Percentiles rank a stretch among this genome's conserved stretches.
Evolutionary conservation across 257 asterid species (phyloP).

Genomic region (Knoxia roxburghii): DNA sequence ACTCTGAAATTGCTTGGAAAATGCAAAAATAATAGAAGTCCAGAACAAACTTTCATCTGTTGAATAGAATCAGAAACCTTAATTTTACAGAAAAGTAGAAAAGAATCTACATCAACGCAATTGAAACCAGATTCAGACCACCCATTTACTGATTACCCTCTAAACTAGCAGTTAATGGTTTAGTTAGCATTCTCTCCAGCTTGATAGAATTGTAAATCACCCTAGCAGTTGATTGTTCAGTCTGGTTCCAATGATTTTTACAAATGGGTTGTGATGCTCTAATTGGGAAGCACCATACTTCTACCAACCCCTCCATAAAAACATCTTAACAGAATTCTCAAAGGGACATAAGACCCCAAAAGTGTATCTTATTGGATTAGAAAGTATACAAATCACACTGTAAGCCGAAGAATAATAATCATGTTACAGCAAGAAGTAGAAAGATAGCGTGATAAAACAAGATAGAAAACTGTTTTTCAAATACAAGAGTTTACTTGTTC

Average conservation of each 20-base stretch:
- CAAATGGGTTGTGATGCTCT: not conserved
- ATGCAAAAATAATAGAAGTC: too few relatives aligned
- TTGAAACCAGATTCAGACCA: not conserved
- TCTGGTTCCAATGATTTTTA: not conserved
- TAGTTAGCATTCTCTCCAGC: not conserved
- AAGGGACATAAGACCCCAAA: not conserved
- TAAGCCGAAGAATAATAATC: not conserved
- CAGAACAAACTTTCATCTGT: too few relatives aligned
- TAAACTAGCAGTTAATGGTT: not conserved
- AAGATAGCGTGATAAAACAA: too few relatives aligned
- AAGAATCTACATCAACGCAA: not conserved
- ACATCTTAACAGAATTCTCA: not conserved
- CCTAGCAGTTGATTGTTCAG: not conserved
- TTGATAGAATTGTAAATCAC: not conserved
- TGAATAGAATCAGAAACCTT: too few relatives aligned
- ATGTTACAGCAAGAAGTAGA: not conserved
- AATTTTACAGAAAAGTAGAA: too few relatives aligned
- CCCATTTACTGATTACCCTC: not conserved
- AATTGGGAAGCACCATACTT: not conserved
- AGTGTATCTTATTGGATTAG: not conserved
- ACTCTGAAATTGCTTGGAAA: too few relatives aligned
- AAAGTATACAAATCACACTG: not conserved
- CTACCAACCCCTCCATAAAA: not conserved
- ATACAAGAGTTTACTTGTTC: constrained; percentile 52
- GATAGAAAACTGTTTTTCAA: not conserved